A percentile compares a stretch with the other conserved stretches of the same genome.
Conservation (phyloP, 176 grass and related monocot species). For the Oryza rufipogon region DNA sequence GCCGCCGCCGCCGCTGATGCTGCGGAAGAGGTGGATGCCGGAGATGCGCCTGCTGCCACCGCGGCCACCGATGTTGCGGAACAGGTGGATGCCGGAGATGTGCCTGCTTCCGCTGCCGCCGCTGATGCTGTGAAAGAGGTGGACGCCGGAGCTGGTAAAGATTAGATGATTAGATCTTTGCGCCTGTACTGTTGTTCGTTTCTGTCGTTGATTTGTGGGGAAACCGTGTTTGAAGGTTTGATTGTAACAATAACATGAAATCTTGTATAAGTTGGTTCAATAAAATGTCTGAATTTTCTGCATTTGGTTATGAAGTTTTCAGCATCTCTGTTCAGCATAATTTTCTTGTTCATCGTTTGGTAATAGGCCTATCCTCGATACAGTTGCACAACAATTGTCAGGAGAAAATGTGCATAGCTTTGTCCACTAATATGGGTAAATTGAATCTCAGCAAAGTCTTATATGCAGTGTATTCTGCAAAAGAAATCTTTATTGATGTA, state of each 20-base stretch:
- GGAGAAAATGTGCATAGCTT: too few species aligned
- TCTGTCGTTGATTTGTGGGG: not conserved
- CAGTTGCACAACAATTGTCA: too few species aligned
- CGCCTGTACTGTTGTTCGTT: not conserved
- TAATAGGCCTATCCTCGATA: not conserved
- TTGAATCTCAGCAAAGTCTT: too few species aligned
- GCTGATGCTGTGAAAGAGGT: not conserved
- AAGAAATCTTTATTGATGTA: too few species aligned
- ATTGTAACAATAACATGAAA: slow-evolving; percentile 14
- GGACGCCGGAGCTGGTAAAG: slow-evolving; percentile 25
- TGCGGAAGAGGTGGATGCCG: slow-evolving; percentile 2
- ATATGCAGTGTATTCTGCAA: too few species aligned
- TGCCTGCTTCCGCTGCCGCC: too few species aligned
- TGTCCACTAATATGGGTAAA: too few species aligned
- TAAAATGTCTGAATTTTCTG: not conserved
- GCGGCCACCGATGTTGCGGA: not conserved
- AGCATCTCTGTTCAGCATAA: not conserved
- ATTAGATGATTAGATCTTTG: slow-evolving; percentile 35
- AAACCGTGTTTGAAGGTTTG: not conserved
- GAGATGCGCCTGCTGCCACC: not conserved
- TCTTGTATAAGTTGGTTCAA: not conserved
- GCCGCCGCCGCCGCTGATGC: not conserved
- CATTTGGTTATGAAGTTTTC: not conserved
- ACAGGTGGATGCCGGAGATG: too few species aligned
- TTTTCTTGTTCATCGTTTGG: not conserved